Evolutionary conservation across 306 rosid genomes (phyloP).

Genomic region (Cucurbita ficifolia): DNA sequence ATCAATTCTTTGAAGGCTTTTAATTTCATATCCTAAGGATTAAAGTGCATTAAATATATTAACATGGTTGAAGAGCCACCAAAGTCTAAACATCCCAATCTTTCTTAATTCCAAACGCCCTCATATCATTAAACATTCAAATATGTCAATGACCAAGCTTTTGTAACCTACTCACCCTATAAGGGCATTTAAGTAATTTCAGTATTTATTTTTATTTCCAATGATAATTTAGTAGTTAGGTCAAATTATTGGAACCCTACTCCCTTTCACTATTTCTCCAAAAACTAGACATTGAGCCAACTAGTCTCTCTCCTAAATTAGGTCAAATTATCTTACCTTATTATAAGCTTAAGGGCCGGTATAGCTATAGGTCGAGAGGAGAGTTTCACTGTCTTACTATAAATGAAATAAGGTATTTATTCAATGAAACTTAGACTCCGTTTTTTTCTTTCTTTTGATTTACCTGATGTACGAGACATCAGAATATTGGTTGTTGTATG

Average conservation of each 20-base stretch:
- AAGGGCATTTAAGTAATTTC: not conserved
- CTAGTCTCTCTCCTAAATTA: not conserved
- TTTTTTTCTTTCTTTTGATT: too few relatives aligned
- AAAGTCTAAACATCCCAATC: not conserved
- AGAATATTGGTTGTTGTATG: too few relatives aligned
- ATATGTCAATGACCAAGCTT: not conserved
- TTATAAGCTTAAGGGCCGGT: not conserved
- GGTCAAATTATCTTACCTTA: not conserved
- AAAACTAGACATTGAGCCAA: not conserved
- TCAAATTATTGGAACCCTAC: not conserved
- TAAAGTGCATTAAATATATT: not conserved
- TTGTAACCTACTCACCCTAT: not conserved
- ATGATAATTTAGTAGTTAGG: not conserved
- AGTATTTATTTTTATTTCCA: not conserved
- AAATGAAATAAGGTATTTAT: too few relatives aligned
- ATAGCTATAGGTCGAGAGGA: too few relatives aligned
- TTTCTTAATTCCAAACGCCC: not conserved
- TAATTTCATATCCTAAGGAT: too few relatives aligned
- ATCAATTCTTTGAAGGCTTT: too few relatives aligned
- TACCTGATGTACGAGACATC: too few relatives aligned
- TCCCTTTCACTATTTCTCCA: not conserved
- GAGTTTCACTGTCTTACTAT: too few relatives aligned
- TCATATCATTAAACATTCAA: not conserved
- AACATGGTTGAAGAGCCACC: not conserved
- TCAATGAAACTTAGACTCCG: too few relatives aligned